A percentile compares a stretch with the other conserved stretches of the same genome.
Evolutionary conservation across 495 filamentous ascomycete species (phyloP).

Genomic region (Usnea hakonensis): DNA sequence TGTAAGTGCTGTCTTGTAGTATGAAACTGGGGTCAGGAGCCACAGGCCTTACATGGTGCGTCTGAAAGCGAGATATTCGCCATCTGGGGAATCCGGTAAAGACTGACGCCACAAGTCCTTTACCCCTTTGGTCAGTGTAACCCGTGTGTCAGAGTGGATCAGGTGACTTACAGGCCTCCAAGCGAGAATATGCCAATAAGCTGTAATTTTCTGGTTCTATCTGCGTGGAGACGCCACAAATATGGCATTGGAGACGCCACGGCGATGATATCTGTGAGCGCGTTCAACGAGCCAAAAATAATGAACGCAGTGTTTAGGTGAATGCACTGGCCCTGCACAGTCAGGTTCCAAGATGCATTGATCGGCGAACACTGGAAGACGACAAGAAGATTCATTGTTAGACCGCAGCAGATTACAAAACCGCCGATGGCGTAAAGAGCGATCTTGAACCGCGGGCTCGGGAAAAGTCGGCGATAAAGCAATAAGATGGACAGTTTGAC

Average conservation of each 20-base stretch:
- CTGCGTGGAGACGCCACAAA: constrained; percentile 17
- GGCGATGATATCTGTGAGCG: constrained; percentile 14
- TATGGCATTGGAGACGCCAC: constrained; percentile 15
- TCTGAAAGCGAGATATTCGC: constrained; percentile 6
- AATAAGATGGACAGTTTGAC: constrained; percentile 37
- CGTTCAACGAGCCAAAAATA: constrained; percentile 16
- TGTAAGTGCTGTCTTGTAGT: not conserved
- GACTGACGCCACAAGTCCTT: constrained; percentile 10
- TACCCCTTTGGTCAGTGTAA: not conserved
- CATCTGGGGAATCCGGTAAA: constrained; percentile 5
- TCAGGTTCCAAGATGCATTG: constrained; percentile 11
- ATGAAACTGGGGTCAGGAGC: not conserved
- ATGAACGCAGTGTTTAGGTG: constrained; percentile 11
- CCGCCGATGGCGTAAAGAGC: constrained; percentile 24
- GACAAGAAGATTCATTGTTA: constrained; percentile 30
- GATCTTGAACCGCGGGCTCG: constrained; percentile 19
- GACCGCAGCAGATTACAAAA: constrained; percentile 27
- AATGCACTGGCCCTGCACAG: constrained; percentile 10
- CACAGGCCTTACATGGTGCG: constrained; percentile 1
- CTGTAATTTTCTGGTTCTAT: constrained; percentile 6
- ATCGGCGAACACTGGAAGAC: constrained; percentile 36
- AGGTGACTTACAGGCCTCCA: constrained; percentile 17
- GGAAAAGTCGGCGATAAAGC: constrained; percentile 35
- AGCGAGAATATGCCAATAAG: constrained; percentile 15
- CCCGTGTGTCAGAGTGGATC: not conserved